A percentile compares a stretch with the other conserved stretches of the same genome.
phyloP scores from a whole-genome alignment of 73 alveolate genomes.

The Stentor roeselii region DNA sequence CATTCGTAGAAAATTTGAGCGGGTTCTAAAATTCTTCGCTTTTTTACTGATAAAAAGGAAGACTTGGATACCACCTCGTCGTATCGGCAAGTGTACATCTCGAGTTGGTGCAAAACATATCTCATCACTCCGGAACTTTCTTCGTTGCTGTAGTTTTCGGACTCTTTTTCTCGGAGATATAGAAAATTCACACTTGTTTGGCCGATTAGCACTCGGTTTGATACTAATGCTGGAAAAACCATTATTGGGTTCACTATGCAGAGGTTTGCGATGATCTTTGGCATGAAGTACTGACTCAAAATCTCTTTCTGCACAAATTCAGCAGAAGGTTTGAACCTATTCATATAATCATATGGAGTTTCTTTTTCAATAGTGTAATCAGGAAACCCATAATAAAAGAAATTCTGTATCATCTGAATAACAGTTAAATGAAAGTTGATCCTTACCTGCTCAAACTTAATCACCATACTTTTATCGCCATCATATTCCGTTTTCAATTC shows the following conservation, averaged over 20 bases:
- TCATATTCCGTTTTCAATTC: neutral
- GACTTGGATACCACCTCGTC: slow-evolving; percentile 1
- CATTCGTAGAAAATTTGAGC: neutral
- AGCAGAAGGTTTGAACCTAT: slow-evolving; percentile 2
- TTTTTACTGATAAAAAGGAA: neutral
- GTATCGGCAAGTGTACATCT: neutral
- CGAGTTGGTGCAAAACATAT: neutral
- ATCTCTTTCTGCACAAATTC: neutral
- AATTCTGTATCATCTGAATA: neutral
- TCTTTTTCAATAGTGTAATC: slow-evolving; percentile 25
- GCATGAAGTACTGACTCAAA: neutral
- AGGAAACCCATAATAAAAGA: slow-evolving; percentile 29
- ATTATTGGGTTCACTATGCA: slow-evolving; percentile 17
- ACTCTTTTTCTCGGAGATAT: slow-evolving; percentile 4
- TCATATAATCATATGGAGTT: slow-evolving; percentile 29
- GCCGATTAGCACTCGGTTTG: neutral
- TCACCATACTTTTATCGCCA: neutral
- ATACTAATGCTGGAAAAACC: neutral
- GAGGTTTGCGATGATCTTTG: neutral
- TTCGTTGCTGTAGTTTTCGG: neutral
- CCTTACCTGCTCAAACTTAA: neutral
- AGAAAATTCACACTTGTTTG: slow-evolving; percentile 1
- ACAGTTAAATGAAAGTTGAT: neutral
- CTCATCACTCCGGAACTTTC: neutral
- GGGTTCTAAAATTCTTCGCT: slow-evolving; percentile 12